Evolutionary conservation across 805 yeast genomes (phyloP).

Genomic region (Komagataella pastoris): DNA sequence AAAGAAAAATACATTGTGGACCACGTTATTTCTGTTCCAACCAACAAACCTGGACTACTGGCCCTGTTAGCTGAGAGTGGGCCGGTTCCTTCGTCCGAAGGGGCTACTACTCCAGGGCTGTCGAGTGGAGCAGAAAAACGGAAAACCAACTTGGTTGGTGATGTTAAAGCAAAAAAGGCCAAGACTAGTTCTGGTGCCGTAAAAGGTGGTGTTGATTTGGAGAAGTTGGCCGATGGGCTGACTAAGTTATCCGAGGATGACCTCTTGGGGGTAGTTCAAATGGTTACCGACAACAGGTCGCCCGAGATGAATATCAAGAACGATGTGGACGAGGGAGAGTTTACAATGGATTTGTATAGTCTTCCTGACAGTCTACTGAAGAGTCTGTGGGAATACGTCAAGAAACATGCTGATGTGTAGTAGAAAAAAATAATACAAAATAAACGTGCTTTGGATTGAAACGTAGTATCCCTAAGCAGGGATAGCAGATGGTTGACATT

Average conservation of each 20-base stretch:
- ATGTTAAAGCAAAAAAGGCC: constrained; percentile 35
- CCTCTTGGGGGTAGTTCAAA: constrained; percentile 86
- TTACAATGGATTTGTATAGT: constrained; percentile 89
- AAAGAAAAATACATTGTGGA: constrained; percentile 67
- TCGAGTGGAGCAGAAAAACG: constrained; percentile 3
- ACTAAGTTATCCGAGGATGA: constrained; percentile 88
- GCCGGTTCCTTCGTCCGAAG: constrained; percentile 47
- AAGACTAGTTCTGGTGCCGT: constrained; percentile 33
- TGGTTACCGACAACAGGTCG: constrained; percentile 93
- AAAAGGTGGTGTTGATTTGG: constrained; percentile 76
- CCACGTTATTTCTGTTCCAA: constrained; percentile 65
- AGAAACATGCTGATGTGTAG: constrained; percentile 34
- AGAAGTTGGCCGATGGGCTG: constrained; percentile 78
- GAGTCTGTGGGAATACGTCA: constrained; percentile 90
- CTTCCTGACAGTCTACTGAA: constrained; percentile 83
- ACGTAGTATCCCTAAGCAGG: neutral
- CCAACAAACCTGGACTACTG: constrained; percentile 59
- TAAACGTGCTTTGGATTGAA: neutral
- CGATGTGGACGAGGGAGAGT: constrained; percentile 94
- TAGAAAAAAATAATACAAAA: neutral
- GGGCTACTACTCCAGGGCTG: constrained; percentile 5
- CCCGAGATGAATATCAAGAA: constrained; percentile 92
- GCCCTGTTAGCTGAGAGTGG: constrained; percentile 73
- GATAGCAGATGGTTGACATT: neutral
- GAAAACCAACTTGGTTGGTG: constrained; percentile 10